Evolutionary conservation across 129 eudicot genomes (phyloP).

Genomic region (Centrapalus pauciflorus): DNA sequence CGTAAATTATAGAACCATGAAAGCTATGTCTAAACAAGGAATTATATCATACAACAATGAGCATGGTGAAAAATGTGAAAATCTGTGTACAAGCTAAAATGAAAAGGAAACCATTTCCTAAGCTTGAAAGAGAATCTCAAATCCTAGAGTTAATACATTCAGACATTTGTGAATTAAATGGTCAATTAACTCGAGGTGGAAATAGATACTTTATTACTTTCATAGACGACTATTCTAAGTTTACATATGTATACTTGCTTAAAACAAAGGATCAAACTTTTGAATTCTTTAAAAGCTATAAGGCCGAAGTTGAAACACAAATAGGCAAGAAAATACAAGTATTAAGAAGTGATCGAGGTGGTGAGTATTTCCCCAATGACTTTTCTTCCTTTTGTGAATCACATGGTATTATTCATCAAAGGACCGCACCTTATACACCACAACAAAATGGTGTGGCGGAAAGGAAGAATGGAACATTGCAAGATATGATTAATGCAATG

Average conservation of each 20-base stretch:
- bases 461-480: no score
- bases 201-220: no score
- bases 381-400: constrained; percentile 12
- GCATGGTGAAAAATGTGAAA: not conserved
- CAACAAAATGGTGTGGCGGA: constrained; percentile 20
- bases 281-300: not conserved
- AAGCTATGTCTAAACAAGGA: constrained; percentile 10
- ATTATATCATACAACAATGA: not conserved
- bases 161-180: no score
- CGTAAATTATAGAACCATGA: not conserved
- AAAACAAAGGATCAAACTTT: constrained; percentile 19
- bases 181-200: no score
- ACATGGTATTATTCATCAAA: constrained; percentile 22
- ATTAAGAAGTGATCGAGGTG: constrained; percentile 16
- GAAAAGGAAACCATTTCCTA: constrained; percentile 15
- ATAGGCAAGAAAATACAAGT: constrained; percentile 5
- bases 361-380: constrained; percentile 9
- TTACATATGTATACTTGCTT: constrained; percentile 16
- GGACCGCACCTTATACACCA: constrained; percentile 9
- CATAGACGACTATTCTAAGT: constrained; percentile 17
- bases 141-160: constrained; percentile 8
- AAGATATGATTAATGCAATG: no score
- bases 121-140: not conserved
- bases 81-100: constrained; percentile 19
- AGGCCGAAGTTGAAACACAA: constrained; percentile 20